A percentile compares a stretch with the other conserved stretches of the same genome.
These are phyloP conservation scores for Cordyceps cateniannulata DNA, from an alignment of 2,329 filamentous ascomycete genomes.

Conservation along the genomic window DNA sequence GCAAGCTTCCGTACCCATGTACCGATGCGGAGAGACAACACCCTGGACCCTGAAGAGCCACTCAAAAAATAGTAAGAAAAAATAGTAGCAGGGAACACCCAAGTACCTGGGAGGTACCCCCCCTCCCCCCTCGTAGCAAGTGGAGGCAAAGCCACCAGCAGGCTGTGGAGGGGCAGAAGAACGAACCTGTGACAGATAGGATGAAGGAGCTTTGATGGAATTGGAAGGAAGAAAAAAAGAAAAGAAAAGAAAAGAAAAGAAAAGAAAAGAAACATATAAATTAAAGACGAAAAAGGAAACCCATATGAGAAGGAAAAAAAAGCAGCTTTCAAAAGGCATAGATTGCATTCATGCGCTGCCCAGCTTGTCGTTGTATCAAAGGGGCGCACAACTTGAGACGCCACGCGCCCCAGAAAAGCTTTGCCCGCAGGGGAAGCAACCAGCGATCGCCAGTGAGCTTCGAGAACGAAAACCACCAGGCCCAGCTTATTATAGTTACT, in stretches of 20 bases:
- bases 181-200: not conserved
- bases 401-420: slow-evolving; percentile 10
- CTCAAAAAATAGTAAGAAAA: not conserved
- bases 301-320: not conserved
- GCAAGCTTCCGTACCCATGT: not conserved
- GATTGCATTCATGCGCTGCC: slow-evolving; percentile 2
- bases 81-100: not conserved
- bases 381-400: slow-evolving; percentile 9
- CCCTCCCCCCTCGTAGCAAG: not conserved
- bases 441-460: not conserved
- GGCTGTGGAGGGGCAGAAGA: not conserved
- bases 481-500: too few relatives aligned
- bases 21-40: not conserved
- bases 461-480: too few relatives aligned
- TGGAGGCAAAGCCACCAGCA: not conserved
- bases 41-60: not conserved
- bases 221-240: not conserved
- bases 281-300: not conserved
- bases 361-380: not conserved
- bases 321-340: not conserved
- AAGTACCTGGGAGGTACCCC: not conserved
- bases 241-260: not conserved
- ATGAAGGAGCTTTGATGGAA: not conserved
- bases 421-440: not conserved
- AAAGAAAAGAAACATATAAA: not conserved